Base-by-base conservation (phyloP, 2,329 filamentous ascomycete species). In the Colletotrichum tropicicola region DNA sequence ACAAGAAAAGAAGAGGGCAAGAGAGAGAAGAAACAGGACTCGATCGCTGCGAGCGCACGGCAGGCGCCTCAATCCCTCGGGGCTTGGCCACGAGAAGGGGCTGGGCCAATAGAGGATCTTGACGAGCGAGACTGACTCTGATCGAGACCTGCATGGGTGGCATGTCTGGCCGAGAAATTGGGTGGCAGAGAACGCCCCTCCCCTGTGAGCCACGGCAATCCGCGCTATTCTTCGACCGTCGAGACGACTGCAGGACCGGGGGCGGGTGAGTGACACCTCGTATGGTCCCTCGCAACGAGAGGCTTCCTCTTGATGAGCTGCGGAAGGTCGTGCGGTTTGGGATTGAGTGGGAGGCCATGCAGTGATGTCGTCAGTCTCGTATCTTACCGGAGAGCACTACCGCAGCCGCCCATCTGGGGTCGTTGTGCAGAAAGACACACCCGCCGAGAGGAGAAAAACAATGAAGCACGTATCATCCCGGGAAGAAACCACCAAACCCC, bases 61-160 rank as follows among this genome's bases (percentile, higher is more conserved):
- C 63, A 58, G 45, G 28, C 63, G 63, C 63, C 63, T 47, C 63
- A 57, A 28, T 52, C 51, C 51, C 25, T 53, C 59, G 58, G 51
- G 63, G 63, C 59, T 66, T 63, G 59, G 30, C 43, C 30, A 47
- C 37, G 45, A 58, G 19, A 57, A 62, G 52, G 21, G 59, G 45
- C 17, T 58, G 51, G 52, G 19, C 63, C 63, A 66, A 66, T 64
- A 25, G 52, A 66, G 59, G 63, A 53, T 35, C 48, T 64, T 52
- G 45, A 44, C 39, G 63, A 66, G 51, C 63, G 58, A 65, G 57
- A 61, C 51, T 65, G 62, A 62, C 51, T 61, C 62, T 65, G 62
- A 56, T 56, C 57, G 45, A 66, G 59, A 58, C 53, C 39, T 63
- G 45, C 58, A 66, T 57, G 59, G 56, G 45, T 64, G 59, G 45